Conservation (phyloP, 139 green algal species). For the Gonium pectorale region DNA sequence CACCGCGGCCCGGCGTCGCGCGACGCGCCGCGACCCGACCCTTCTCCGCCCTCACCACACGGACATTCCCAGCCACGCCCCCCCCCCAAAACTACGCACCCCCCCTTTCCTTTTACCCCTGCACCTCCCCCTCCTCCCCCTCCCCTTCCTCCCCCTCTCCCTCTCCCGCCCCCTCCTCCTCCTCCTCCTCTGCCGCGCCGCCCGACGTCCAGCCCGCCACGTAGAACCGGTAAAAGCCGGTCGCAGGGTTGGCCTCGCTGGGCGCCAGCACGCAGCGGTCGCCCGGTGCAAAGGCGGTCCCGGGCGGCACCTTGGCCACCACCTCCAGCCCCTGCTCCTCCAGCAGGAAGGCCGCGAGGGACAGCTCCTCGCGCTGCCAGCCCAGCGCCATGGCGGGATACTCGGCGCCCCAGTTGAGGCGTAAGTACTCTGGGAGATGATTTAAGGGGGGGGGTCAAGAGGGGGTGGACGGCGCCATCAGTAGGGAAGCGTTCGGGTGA, state of each 20-base stretch:
- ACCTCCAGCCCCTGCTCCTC: slow-evolving; percentile 77
- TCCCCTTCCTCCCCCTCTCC: not conserved
- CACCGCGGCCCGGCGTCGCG: too few species aligned
- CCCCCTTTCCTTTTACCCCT: not conserved
- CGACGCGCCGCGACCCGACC: too few species aligned
- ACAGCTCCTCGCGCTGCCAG: slow-evolving; percentile 72
- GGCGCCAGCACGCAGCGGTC: not conserved
- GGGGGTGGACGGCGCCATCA: too few species aligned
- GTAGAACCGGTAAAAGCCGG: not conserved
- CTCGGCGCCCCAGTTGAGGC: slow-evolving; percentile 41
- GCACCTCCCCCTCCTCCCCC: not conserved
- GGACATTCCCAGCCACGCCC: too few species aligned
- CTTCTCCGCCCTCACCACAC: too few species aligned
- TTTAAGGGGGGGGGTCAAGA: not conserved
- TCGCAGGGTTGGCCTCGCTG: not conserved
- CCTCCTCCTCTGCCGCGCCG: not conserved
- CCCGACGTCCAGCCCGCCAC: slow-evolving; percentile 21
- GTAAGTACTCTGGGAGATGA: slow-evolving; percentile 66
- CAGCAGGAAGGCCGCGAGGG: slow-evolving; percentile 73
- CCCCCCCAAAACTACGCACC: too few species aligned
- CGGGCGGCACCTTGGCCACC: slow-evolving; percentile 51
- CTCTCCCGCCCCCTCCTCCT: not conserved
- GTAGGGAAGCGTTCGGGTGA: not conserved
- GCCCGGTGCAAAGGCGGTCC: not conserved
- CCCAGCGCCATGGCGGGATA: slow-evolving; percentile 71